phyloP scores from a whole-genome alignment of 768 basidiomycete genomes.

The Botryobasidium botryosum region DNA sequence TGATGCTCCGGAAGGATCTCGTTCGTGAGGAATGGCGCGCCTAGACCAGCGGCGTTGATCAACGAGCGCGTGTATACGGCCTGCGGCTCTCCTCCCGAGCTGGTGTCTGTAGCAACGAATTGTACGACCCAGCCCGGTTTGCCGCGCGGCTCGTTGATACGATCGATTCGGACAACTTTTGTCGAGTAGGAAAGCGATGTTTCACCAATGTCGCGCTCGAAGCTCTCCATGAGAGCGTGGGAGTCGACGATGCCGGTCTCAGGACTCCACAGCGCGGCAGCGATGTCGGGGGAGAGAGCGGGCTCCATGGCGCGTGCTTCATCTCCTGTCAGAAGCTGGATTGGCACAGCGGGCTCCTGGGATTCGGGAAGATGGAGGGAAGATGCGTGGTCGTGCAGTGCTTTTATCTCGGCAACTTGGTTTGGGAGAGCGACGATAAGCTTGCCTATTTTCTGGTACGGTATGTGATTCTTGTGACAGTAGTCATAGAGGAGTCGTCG shows the following conservation, averaged over 20 bases:
- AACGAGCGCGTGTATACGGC: slow-evolving; percentile 57
- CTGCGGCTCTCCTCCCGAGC: slow-evolving; percentile 26
- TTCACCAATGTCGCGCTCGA: slow-evolving; percentile 61
- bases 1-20: slow-evolving; percentile 37
- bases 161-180: slow-evolving; percentile 73
- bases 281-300: slow-evolving; percentile 52
- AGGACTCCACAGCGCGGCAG: slow-evolving; percentile 60
- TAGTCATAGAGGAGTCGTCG: slow-evolving; percentile 67
- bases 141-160: too few relatives aligned
- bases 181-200: slow-evolving; percentile 66
- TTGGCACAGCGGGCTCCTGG: slow-evolving; percentile 32
- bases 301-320: slow-evolving; percentile 67
- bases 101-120: slow-evolving; percentile 34
- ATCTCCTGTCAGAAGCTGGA: slow-evolving; percentile 47
- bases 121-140: slow-evolving; percentile 77
- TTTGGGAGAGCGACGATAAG: slow-evolving; percentile 63
- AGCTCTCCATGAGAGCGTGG: slow-evolving; percentile 61
- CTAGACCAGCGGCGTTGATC: slow-evolving; percentile 71
- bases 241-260: slow-evolving; percentile 86
- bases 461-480: slow-evolving; percentile 45
- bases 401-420: slow-evolving; percentile 54
- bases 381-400: slow-evolving; percentile 32
- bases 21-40: slow-evolving; percentile 54
- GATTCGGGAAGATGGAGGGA: slow-evolving; percentile 11
- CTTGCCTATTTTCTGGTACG: slow-evolving; percentile 64